Base-by-base conservation (phyloP, 164 flowering plant species). In the Paratinospora sagittata region DNA sequence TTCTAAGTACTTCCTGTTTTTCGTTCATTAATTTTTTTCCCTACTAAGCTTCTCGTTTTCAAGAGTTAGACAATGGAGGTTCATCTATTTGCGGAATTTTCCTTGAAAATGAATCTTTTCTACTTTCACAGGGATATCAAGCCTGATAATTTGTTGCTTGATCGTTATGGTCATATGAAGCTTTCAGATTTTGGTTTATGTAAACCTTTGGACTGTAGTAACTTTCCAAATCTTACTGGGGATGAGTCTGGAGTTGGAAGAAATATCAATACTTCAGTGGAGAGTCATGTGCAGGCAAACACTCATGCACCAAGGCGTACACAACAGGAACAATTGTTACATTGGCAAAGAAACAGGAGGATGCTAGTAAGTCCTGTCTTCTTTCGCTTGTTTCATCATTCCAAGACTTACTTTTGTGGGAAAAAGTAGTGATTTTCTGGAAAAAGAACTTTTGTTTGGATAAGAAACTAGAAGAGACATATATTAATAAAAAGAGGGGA, bases 171-270 rank as follows among this genome's bases (percentile, higher is more conserved):
- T 39, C 85, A 83, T 69, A 80, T 82, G 83, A 82, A 78, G 79
- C 81, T 82, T 55, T 82, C 85, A 27, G 85, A 82, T 78, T 82
- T 83, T 81, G 85, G 85, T 16, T 66, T 83, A 62, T 83, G 85
- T 66, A 83, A 83, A 70, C 85, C 85, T 19, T 68, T 83, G 77
- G 83, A 83, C 66, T 72, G 76, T 68, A 80, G 79, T 74, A 73
- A 68, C 72, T 81, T 82, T 66, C 84, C 84, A 23, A 73, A 79
- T 74, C 81, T 85, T 62, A 77, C 58, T 66, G 85, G 79, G 67
- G 71, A 75, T 61, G 86, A 80, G 21, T 49, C 7, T 70, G 75
- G 67, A 60, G 72, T 68, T 30, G 82, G 76, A 69, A 76, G 63
- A 41, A 80, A 73, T 55, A 0, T 12, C 6, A 80, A 74, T 60